phyloP scores from a whole-genome alignment of 169 alveolate genomes.

The Amoebophrya sp. region DNA sequence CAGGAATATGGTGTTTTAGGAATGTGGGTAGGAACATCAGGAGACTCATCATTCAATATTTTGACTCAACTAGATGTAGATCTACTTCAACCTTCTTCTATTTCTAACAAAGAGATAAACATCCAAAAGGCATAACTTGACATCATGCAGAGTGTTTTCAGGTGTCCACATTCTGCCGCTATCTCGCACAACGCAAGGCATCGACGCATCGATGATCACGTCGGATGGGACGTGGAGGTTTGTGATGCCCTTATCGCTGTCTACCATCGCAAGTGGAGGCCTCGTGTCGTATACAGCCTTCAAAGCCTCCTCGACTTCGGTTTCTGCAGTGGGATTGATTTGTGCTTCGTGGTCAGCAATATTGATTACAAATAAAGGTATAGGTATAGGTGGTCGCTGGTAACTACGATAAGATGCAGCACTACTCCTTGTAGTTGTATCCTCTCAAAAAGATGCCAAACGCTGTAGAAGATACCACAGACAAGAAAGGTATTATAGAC shows the following conservation, averaged over 20 bases:
- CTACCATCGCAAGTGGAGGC: slow-evolving; percentile 36
- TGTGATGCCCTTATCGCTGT: slow-evolving; percentile 37
- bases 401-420: no score
- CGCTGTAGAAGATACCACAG: no score
- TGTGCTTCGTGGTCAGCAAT: background rate
- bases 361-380: no score
- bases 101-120: background rate
- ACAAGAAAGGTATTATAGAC: no score
- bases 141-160: slow-evolving; percentile 29
- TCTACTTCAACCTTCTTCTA: background rate
- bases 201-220: slow-evolving; percentile 44
- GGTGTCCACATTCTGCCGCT: slow-evolving; percentile 44
- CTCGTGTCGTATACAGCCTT: slow-evolving; percentile 38
- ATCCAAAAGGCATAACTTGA: background rate
- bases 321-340: background rate
- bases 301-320: slow-evolving; percentile 38
- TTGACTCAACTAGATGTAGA: background rate
- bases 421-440: no score
- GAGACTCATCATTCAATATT: background rate
- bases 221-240: slow-evolving; percentile 49
- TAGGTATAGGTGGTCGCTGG: no score
- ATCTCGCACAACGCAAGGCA: slow-evolving; percentile 42
- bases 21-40: no score
- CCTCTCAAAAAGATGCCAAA: no score
- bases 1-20: no score